Conservation (phyloP, 176 grass and related monocot species). For the Juncus inflexus region DNA sequence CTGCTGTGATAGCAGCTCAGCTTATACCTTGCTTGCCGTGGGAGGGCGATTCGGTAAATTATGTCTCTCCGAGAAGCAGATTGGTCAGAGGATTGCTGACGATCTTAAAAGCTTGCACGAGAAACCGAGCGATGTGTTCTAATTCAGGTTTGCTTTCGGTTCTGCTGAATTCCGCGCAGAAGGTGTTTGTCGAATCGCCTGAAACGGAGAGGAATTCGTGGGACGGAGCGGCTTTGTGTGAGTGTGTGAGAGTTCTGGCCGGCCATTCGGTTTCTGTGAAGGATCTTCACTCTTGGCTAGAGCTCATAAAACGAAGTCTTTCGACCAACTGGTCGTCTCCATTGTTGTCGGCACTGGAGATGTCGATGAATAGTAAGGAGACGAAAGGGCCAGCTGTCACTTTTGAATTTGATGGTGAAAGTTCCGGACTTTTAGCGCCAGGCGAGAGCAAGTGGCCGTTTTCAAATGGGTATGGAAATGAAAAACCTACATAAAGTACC, state of each 20-base stretch:
- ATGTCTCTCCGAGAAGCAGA: slow-evolving; percentile 72
- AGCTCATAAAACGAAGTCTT: slow-evolving; percentile 54
- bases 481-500: too few species aligned
- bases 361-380: slow-evolving; percentile 68
- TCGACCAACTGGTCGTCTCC: slow-evolving; percentile 56
- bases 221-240: slow-evolving; percentile 55
- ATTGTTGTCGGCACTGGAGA: slow-evolving; percentile 67
- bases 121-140: slow-evolving; percentile 95
- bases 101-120: slow-evolving; percentile 61
- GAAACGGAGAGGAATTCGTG: slow-evolving; percentile 29
- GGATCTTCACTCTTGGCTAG: slow-evolving; percentile 77
- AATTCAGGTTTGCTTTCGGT: slow-evolving; percentile 53
- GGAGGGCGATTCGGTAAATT: slow-evolving; percentile 49
- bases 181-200: slow-evolving; percentile 44
- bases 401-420: slow-evolving; percentile 97
- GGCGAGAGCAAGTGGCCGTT: slow-evolving; percentile 95
- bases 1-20: slow-evolving; percentile 50
- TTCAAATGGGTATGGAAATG: slow-evolving; percentile 65
- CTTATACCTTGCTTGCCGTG: slow-evolving; percentile 64
- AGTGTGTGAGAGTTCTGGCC: slow-evolving; percentile 75
- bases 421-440: slow-evolving; percentile 84
- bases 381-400: slow-evolving; percentile 53
- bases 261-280: slow-evolving; percentile 64
- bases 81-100: slow-evolving; percentile 50
- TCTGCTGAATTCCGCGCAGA: slow-evolving; percentile 60